Percentiles rank a stretch among this genome's conserved stretches.
phyloP scores from a whole-genome alignment of 306 rosid species.

The Senna siamea region DNA sequence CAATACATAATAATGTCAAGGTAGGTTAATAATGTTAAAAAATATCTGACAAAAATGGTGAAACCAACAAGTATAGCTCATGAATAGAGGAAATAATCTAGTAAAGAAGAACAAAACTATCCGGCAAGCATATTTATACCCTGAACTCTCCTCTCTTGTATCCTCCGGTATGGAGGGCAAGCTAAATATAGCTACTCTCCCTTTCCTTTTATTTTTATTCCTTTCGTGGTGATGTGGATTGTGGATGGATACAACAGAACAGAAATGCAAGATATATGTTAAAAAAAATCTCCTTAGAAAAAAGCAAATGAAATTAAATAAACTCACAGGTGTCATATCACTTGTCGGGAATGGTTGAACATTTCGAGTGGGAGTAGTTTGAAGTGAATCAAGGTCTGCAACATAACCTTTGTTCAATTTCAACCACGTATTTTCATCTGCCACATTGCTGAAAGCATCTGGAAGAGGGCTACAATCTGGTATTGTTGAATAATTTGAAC shows the following conservation, averaged over 20 bases:
- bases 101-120: not conserved
- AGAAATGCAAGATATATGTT: constrained; percentile 13
- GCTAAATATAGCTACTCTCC: not conserved
- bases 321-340: constrained; percentile 68
- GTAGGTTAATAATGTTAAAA: constrained; percentile 14
- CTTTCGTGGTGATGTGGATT: constrained; percentile 1
- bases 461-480: constrained; percentile 82
- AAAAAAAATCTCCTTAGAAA: too few relatives aligned
- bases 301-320: constrained; percentile 5
- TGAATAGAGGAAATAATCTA: constrained; percentile 26
- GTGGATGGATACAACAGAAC: constrained; percentile 2
- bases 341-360: constrained; percentile 71
- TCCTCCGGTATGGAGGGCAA: constrained; percentile 17
- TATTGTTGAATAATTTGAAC: constrained; percentile 61
- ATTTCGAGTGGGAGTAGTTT: constrained; percentile 72
- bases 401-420: constrained; percentile 87
- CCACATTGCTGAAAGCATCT: constrained; percentile 75
- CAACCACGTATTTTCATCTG: constrained; percentile 91
- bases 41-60: not conserved
- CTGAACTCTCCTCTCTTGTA: not conserved
- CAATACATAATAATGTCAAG: constrained; percentile 5
- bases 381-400: constrained; percentile 85
- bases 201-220: constrained; percentile 14
- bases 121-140: not conserved
- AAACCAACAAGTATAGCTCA: constrained; percentile 24